Evolutionary conservation across 257 asterid genomes (phyloP).

Genomic region (Solanum commersonii): DNA sequence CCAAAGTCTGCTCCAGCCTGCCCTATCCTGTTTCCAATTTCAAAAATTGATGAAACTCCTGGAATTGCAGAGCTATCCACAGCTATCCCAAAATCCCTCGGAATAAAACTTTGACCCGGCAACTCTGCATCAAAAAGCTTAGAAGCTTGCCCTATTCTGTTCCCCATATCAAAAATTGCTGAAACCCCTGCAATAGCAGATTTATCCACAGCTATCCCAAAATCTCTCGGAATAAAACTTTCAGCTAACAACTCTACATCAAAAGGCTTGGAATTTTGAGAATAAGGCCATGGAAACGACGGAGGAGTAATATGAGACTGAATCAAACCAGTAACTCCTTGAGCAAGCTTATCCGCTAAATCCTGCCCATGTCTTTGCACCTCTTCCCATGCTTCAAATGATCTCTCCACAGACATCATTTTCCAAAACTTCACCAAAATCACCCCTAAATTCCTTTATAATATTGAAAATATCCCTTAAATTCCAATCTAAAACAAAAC

Average conservation of each 20-base stretch:
- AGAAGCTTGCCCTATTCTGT: background rate
- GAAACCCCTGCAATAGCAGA: slow-evolving; percentile 62
- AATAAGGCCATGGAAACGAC: slow-evolving; percentile 68
- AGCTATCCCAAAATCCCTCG: slow-evolving; percentile 50
- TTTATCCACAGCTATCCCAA: slow-evolving; percentile 51
- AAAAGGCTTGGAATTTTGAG: slow-evolving; percentile 53
- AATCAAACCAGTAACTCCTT: slow-evolving; percentile 78
- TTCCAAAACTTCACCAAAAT: slow-evolving; percentile 1
- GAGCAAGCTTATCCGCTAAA: slow-evolving; percentile 76
- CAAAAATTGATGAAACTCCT: slow-evolving; percentile 75
- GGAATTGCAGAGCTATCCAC: slow-evolving; percentile 45
- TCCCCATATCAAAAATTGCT: slow-evolving; percentile 47
- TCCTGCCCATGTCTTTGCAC: slow-evolving; percentile 95
- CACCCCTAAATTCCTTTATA: background rate
- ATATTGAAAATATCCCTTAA: background rate
- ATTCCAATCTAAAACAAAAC: background rate
- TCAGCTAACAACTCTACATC: slow-evolving; percentile 64
- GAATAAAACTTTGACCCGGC: slow-evolving; percentile 49
- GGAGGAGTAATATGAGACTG: slow-evolving; percentile 80
- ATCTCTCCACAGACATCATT: slow-evolving; percentile 92
- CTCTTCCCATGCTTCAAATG: slow-evolving; percentile 99
- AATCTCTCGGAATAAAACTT: slow-evolving; percentile 48
- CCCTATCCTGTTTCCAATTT: slow-evolving; percentile 82
- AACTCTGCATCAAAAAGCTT: slow-evolving; percentile 73
- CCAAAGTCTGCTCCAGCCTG: slow-evolving; percentile 90